Conservation (phyloP, 805 yeast species). For the Sugiyamaella marilandica region DNA sequence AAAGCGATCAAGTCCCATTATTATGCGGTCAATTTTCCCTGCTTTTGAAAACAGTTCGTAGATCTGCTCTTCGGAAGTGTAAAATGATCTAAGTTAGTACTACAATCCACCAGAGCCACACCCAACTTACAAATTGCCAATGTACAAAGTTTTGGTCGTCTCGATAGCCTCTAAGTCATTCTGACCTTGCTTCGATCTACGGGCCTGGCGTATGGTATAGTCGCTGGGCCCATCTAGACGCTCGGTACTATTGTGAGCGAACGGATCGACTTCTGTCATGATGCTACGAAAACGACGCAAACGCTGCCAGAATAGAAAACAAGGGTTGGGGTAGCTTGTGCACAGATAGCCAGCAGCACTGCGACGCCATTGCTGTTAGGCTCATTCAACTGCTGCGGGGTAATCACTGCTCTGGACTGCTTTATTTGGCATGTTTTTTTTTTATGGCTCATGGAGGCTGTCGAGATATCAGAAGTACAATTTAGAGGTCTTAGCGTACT, state of each 20-base stretch:
- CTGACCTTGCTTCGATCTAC: conserved; percentile 30
- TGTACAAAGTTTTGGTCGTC: conserved; percentile 73
- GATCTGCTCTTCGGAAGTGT: conserved; percentile 92
- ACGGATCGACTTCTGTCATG: conserved; percentile 15
- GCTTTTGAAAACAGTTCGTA: conserved; percentile 73
- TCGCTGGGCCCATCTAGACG: conserved; percentile 34
- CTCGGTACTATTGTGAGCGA: conserved; percentile 33
- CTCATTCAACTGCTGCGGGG: no score
- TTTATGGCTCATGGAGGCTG: no score
- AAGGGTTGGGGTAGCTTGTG: no score
- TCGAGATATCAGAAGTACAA: no score
- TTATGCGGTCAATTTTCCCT: conserved; percentile 55
- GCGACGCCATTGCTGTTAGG: no score
- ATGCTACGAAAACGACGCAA: neutral
- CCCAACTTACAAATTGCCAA: conserved; percentile 60
- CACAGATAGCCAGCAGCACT: no score
- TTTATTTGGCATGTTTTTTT: no score
- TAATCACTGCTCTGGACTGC: no score
- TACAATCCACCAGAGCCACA: neutral
- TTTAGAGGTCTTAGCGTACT: no score
- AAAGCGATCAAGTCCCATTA: conserved; percentile 92
- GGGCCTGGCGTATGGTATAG: conserved; percentile 33
- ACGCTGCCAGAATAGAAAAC: no score
- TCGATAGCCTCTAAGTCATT: conserved; percentile 63
- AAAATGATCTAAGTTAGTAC: conserved; percentile 48